These are phyloP conservation scores for Thraustochytrium sp. DNA, from an alignment of 352 stramenopile genomes.

Conservation along the genomic window DNA sequence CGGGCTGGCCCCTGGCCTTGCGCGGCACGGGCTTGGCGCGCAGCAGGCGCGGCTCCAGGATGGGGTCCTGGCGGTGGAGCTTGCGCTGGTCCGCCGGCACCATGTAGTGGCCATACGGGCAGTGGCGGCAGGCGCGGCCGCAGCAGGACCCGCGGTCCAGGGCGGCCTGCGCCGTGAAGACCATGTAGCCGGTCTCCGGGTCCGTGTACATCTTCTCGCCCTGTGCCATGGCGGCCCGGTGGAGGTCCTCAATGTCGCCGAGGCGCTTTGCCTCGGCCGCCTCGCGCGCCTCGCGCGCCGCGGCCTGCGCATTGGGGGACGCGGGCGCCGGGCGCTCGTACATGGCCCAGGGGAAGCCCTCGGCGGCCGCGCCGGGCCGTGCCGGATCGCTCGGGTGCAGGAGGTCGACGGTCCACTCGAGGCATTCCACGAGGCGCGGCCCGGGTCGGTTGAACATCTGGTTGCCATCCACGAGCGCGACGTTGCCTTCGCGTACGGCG, in stretches of 20 bases:
- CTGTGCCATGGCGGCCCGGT: slow-evolving; percentile 62
- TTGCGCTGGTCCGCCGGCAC: slow-evolving; percentile 47
- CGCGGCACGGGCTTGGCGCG: background rate
- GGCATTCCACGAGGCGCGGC: slow-evolving; percentile 55
- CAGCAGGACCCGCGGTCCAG: slow-evolving; percentile 71
- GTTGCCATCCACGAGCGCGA: slow-evolving; percentile 61
- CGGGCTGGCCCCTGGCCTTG: background rate
- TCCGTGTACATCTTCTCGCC: slow-evolving; percentile 72
- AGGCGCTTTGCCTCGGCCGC: background rate
- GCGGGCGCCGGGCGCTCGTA: background rate
- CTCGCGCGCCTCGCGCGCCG: background rate
- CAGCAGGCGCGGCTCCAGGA: background rate
- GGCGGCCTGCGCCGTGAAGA: slow-evolving; percentile 74
- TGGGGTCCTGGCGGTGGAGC: background rate
- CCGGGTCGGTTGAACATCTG: slow-evolving; percentile 67
- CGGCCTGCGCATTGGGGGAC: background rate
- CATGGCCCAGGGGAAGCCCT: background rate
- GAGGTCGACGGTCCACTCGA: slow-evolving; percentile 60
- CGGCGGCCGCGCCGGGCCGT: background rate
- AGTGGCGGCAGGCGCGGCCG: slow-evolving; percentile 78
- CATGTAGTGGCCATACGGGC: slow-evolving; percentile 75
- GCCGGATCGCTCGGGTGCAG: background rate
- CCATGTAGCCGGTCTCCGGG: slow-evolving; percentile 69
- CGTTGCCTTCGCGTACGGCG: slow-evolving; percentile 46
- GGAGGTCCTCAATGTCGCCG: slow-evolving; percentile 61